phyloP scores from a whole-genome alignment of 805 yeast species.

The Brettanomyces nanus region DNA sequence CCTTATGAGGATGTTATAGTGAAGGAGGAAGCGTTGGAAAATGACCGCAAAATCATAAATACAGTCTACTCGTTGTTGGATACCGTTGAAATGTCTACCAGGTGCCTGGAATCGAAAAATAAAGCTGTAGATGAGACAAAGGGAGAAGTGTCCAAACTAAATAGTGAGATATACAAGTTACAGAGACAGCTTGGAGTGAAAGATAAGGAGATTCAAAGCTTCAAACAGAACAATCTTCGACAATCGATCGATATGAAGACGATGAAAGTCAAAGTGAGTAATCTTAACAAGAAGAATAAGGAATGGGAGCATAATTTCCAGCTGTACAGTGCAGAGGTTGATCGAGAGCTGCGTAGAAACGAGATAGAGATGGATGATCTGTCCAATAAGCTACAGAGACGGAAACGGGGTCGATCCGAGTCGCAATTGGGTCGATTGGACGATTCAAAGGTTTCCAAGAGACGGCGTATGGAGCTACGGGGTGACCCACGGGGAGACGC shows the following conservation, averaged over 20 bases:
- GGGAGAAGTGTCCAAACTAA: constrained; percentile 3
- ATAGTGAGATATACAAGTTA: constrained; percentile 6
- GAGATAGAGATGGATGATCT: constrained; percentile 15
- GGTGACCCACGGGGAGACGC: background rate
- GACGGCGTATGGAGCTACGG: background rate
- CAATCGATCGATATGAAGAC: constrained; percentile 8
- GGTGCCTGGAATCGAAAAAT: constrained; percentile 12
- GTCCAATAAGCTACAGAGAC: constrained; percentile 7
- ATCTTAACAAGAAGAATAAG: constrained; percentile 8
- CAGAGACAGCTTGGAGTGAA: constrained; percentile 6
- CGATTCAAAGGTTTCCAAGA: background rate
- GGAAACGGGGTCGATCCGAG: no score
- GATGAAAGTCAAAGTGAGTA: constrained; percentile 7
- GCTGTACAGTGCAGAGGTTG: constrained; percentile 16
- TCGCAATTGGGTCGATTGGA: no score
- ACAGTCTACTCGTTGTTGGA: constrained; percentile 19
- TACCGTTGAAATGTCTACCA: constrained; percentile 15
- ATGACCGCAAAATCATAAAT: constrained; percentile 25
- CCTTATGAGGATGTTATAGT: background rate
- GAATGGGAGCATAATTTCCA: constrained; percentile 15
- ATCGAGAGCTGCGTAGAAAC: constrained; percentile 4
- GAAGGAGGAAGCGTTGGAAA: constrained; percentile 13
- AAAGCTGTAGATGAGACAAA: constrained; percentile 11
- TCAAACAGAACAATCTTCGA: constrained; percentile 15
- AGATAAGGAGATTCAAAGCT: constrained; percentile 12